Conservation (phyloP, 495 filamentous ascomycete species). For the Xylaria curta region DNA sequence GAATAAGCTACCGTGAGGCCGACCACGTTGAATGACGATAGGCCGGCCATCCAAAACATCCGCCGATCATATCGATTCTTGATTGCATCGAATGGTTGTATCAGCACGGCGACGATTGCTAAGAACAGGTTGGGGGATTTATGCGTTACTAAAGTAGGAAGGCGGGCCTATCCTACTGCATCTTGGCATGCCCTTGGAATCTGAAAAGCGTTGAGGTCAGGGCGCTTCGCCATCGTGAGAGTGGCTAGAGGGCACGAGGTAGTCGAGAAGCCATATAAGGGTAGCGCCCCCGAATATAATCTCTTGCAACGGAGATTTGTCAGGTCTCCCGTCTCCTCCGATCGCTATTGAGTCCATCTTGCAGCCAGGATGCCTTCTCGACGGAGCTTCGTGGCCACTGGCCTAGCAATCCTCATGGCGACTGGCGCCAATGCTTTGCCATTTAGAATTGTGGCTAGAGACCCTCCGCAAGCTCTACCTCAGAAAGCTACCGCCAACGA, state of each 20-base stretch:
- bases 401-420: conserved; percentile 44
- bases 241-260: conserved; percentile 7
- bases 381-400: conserved; percentile 42
- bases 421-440: conserved; percentile 31
- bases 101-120: not conserved
- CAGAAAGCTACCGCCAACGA: conserved; percentile 49
- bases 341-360: not conserved
- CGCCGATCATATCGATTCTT: conserved; percentile 4
- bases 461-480: conserved; percentile 46
- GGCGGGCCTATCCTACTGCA: conserved; percentile 26
- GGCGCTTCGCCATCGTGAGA: conserved; percentile 21
- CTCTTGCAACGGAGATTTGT: not conserved
- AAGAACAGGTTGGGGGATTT: conserved; percentile 19
- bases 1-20: conserved; percentile 4
- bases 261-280: conserved; percentile 8
- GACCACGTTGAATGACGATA: conserved; percentile 16
- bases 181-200: conserved; percentile 29
- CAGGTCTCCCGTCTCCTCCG: not conserved
- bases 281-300: not conserved
- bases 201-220: conserved; percentile 3
- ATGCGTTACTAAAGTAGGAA: conserved; percentile 40
- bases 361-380: conserved; percentile 38
- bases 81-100: not conserved
- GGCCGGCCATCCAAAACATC: not conserved
- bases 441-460: conserved; percentile 30